A percentile compares a stretch with the other conserved stretches of the same genome.
Conservation (phyloP, 164 flowering plant genomes). For the Litsea cubeba region DNA sequence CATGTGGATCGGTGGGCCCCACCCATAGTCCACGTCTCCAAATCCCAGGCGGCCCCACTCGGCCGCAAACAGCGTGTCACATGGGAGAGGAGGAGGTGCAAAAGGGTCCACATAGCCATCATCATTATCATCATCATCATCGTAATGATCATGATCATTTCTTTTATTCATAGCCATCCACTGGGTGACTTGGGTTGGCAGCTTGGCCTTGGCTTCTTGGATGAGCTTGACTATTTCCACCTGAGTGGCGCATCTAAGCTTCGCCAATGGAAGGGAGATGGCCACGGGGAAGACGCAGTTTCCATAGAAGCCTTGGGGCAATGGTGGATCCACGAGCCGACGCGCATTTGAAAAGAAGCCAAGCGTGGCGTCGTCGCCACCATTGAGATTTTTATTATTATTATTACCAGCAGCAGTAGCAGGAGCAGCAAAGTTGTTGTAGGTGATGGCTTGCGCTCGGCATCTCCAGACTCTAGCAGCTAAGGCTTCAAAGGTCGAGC, state of each 20-base stretch:
- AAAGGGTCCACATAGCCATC: constrained; percentile 36
- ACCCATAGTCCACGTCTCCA: constrained; percentile 61
- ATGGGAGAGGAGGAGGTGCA: constrained; percentile 33
- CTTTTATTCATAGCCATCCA: constrained; percentile 24
- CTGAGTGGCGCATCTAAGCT: constrained; percentile 23
- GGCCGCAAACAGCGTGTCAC: constrained; percentile 49
- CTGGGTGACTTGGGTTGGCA: constrained; percentile 34
- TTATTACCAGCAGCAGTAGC: too few relatives aligned
- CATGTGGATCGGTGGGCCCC: constrained; percentile 53
- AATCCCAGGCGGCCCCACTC: constrained; percentile 69
- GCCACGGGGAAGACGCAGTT: constrained; percentile 70
- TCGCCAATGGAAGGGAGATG: constrained; percentile 20
- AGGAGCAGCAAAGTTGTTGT: too few relatives aligned
- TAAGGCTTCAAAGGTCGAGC: constrained; percentile 57
- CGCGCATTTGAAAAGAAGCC: constrained; percentile 64
- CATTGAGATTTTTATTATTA: neutral
- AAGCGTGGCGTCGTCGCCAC: constrained; percentile 27
- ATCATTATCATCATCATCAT: neutral
- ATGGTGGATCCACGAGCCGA: constrained; percentile 36
- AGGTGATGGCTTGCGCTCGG: constrained; percentile 33
- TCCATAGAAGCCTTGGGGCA: constrained; percentile 63
- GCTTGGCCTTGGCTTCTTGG: constrained; percentile 40
- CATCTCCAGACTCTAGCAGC: constrained; percentile 50
- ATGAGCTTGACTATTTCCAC: constrained; percentile 41
- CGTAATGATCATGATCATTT: too few relatives aligned